A percentile compares a stretch with the other conserved stretches of the same genome.
Evolutionary conservation across 2,329 filamentous ascomycete species (phyloP).

Genomic region (Penicillium sp.): DNA sequence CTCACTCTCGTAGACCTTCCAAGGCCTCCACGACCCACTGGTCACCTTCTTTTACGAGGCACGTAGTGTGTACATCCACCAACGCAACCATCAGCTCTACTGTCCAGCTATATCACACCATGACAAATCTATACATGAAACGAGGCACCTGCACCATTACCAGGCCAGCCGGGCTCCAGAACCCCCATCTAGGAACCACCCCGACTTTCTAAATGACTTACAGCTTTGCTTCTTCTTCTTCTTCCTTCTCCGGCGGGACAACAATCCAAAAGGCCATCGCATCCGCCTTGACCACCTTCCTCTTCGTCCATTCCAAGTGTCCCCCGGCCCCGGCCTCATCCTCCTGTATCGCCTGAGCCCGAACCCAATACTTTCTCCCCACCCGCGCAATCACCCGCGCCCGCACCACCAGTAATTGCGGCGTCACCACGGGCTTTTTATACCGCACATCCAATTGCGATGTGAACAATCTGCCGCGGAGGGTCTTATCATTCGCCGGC

Average conservation of each 20-base stretch:
- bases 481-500: constrained; percentile 10
- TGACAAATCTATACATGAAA: too few relatives aligned
- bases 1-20: too few relatives aligned
- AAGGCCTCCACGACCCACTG: too few relatives aligned
- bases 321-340: constrained; percentile 25
- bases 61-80: too few relatives aligned
- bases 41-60: too few relatives aligned
- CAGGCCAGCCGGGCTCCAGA: not conserved
- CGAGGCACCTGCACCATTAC: too few relatives aligned
- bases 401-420: constrained; percentile 33
- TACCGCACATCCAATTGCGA: constrained; percentile 39
- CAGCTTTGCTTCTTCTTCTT: constrained; percentile 25
- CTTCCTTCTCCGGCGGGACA: constrained; percentile 12
- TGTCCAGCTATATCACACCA: too few relatives aligned
- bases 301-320: constrained; percentile 29
- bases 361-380: constrained; percentile 39
- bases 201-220: too few relatives aligned
- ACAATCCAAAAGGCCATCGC: constrained; percentile 40
- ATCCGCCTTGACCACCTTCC: constrained; percentile 33
- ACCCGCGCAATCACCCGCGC: constrained; percentile 32
- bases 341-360: constrained; percentile 36
- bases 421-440: constrained; percentile 31
- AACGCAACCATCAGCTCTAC: too few relatives aligned
- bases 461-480: constrained; percentile 33
- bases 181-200: too few relatives aligned